phyloP scores from a whole-genome alignment of 352 stramenopile species.

The Globisporangium solare region DNA sequence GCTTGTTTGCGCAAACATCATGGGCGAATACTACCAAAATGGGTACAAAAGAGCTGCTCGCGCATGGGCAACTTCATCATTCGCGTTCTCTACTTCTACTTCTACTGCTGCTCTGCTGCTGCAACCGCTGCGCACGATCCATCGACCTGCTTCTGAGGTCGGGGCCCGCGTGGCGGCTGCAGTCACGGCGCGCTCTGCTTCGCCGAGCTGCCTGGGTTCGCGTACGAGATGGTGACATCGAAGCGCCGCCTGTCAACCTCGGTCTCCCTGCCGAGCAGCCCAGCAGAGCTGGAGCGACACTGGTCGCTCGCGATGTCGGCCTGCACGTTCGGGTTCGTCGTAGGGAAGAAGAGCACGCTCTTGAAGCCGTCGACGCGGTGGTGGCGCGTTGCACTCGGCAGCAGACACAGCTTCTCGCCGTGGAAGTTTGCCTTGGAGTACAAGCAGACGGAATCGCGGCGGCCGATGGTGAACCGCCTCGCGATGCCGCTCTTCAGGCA shows the following conservation, averaged over 20 bases:
- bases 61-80: too few species aligned
- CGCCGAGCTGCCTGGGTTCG: conserved; percentile 1
- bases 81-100: too few species aligned
- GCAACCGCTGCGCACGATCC: too few species aligned
- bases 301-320: conserved; percentile 14
- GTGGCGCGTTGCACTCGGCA: conserved; percentile 9
- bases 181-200: conserved; percentile 1
- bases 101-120: too few species aligned
- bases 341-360: conserved; percentile 20
- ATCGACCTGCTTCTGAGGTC: not conserved
- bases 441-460: conserved; percentile 14
- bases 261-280: conserved; percentile 10
- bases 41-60: too few species aligned
- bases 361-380: conserved; percentile 14
- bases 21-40: too few species aligned
- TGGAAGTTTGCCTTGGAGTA: conserved; percentile 18
- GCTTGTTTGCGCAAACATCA: too few species aligned
- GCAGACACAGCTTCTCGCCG: conserved; percentile 19
- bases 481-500: conserved; percentile 11
- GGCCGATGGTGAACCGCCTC: conserved; percentile 14
- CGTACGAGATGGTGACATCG: conserved; percentile 11
- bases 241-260: conserved; percentile 12
- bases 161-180: too few species aligned
- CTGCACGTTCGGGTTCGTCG: conserved; percentile 9
- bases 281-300: conserved; percentile 11